Conservation (phyloP, 2,329 filamentous ascomycete genomes). For the Ilyonectria sp. region DNA sequence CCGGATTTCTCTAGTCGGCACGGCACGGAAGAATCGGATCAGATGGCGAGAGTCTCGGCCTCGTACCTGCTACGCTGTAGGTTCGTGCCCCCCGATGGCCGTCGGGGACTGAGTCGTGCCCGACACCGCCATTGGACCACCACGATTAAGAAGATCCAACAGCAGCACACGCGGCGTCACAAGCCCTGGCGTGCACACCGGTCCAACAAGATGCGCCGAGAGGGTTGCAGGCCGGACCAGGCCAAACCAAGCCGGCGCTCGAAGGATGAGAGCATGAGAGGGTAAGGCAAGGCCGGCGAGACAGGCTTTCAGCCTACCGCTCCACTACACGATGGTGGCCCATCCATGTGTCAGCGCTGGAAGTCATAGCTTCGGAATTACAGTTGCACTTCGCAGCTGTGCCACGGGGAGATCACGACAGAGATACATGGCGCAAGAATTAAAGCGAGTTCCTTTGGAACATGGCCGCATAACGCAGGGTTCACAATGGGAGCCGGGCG, state of each 20-base stretch:
- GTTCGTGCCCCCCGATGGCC: not conserved
- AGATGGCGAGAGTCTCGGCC: not conserved
- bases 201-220: constrained; percentile 4
- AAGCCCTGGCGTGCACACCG: not conserved
- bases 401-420: not conserved
- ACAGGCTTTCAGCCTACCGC: constrained; percentile 7
- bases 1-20: constrained; percentile 30
- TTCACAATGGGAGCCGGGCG: constrained; percentile 23
- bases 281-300: constrained; percentile 4
- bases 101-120: constrained; percentile 7
- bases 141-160: constrained; percentile 6
- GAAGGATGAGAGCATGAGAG: too few relatives aligned
- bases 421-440: too few relatives aligned
- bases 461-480: constrained; percentile 22
- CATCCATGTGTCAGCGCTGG: constrained; percentile 28
- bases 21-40: constrained; percentile 30
- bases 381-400: constrained; percentile 1
- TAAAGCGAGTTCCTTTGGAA: constrained; percentile 3
- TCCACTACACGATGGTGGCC: not conserved
- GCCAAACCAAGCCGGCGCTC: not conserved
- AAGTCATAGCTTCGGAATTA: constrained; percentile 27
- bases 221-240: constrained; percentile 1
- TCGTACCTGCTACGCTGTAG: constrained; percentile 2
- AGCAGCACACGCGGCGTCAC: not conserved
- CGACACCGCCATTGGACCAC: not conserved